Percentiles rank a stretch among this genome's conserved stretches.
Evolutionary conservation across 2,329 filamentous ascomycete species (phyloP).

Genomic region (Botrytis galanthina): DNA sequence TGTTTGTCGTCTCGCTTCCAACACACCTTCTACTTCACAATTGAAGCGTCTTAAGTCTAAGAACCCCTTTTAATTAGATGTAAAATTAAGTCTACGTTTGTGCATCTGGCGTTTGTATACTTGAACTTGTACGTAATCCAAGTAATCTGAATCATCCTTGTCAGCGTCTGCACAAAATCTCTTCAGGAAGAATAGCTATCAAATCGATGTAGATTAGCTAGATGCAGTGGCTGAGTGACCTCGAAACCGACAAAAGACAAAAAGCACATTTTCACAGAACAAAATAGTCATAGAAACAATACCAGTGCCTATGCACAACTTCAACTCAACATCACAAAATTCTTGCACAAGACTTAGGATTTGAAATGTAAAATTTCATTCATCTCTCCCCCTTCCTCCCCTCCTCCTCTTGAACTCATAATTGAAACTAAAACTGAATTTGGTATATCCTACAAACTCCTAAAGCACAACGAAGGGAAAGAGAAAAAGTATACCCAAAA

Average conservation of each 20-base stretch:
- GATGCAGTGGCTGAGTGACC: not conserved
- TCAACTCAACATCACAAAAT: not conserved
- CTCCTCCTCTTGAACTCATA: not conserved
- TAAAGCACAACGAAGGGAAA: not conserved
- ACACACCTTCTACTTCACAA: not conserved
- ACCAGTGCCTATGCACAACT: not conserved
- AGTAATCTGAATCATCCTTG: not conserved
- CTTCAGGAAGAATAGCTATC: not conserved
- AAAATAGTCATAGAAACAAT: not conserved
- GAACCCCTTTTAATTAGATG: not conserved
- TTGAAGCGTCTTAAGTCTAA: not conserved
- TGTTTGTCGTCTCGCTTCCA: not conserved
- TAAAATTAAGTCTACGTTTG: not conserved
- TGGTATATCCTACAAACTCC: conserved; percentile 18
- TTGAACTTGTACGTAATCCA: no score
- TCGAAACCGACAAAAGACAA: not conserved
- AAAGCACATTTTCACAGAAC: not conserved
- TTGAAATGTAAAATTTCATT: not conserved
- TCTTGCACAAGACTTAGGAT: not conserved
- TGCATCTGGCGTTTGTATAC: not conserved
- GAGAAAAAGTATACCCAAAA: not conserved
- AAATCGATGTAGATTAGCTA: not conserved
- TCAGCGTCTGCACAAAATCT: not conserved
- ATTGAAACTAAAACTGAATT: not conserved
- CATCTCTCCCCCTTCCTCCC: not conserved